Evolutionary conservation across 192 early-diverging fungal species (phyloP).

Genomic region (Mortierella alpina): DNA sequence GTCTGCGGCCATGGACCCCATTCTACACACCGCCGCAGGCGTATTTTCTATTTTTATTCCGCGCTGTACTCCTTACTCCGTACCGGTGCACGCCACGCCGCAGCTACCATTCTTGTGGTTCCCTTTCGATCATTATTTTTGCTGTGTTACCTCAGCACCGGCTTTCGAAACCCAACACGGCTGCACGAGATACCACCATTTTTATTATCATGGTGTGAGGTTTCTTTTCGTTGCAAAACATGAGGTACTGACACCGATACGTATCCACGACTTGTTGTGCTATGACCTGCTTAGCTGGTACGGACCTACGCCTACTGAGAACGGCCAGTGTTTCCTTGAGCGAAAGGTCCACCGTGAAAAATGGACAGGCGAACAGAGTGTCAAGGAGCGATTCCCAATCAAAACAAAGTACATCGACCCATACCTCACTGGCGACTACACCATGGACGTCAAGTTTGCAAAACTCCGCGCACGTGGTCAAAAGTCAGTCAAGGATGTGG

Average conservation of each 20-base stretch:
- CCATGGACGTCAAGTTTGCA: constrained; percentile 76
- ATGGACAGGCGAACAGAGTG: constrained; percentile 78
- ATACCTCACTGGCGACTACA: constrained; percentile 81
- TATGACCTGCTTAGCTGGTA: constrained; percentile 73
- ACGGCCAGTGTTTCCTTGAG: constrained; percentile 85
- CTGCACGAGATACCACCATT: too few species aligned
- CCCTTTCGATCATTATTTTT: neutral
- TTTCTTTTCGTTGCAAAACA: too few species aligned
- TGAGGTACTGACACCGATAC: too few species aligned
- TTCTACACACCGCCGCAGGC: neutral
- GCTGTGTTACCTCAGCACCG: neutral
- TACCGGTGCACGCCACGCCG: neutral
- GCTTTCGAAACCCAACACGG: too few species aligned
- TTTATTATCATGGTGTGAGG: too few species aligned
- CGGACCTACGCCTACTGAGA: constrained; percentile 75
- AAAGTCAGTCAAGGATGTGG: constrained; percentile 85
- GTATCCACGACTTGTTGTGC: too few species aligned
- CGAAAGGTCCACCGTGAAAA: constrained; percentile 53
- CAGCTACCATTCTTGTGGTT: neutral
- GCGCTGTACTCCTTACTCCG: neutral
- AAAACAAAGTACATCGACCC: constrained; percentile 94
- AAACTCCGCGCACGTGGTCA: constrained; percentile 81
- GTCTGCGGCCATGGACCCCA: too few species aligned
- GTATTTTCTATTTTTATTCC: neutral
- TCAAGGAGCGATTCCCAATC: constrained; percentile 92